Percentiles rank a stretch among this genome's conserved stretches.
Evolutionary conservation across 179 eudicot genomes (phyloP).

Genomic region (Patellifolia procumbens): DNA sequence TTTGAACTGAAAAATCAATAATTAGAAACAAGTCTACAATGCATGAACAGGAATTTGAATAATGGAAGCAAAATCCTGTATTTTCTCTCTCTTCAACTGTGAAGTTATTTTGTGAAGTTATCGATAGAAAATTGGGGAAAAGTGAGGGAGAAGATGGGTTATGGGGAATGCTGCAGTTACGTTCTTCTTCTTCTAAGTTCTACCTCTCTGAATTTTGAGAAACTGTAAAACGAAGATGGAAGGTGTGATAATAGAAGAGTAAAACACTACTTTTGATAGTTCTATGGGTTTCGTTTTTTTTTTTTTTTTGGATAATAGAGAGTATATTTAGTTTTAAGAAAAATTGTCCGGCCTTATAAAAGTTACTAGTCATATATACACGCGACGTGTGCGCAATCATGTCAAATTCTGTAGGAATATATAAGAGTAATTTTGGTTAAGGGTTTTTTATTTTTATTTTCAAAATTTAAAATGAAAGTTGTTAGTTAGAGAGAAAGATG

Average conservation of each 20-base stretch:
- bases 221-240: conserved; percentile 8
- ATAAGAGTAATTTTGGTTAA: too few relatives aligned
- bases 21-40: background rate
- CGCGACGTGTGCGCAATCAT: too few relatives aligned
- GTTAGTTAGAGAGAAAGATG: too few relatives aligned
- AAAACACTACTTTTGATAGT: background rate
- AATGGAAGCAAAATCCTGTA: background rate
- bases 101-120: background rate
- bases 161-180: background rate
- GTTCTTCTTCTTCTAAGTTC: background rate
- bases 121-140: background rate
- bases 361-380: too few relatives aligned
- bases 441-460: too few relatives aligned
- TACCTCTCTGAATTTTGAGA: background rate
- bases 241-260: background rate
- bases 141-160: background rate
- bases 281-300: background rate
- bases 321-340: too few relatives aligned
- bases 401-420: too few relatives aligned
- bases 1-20: background rate
- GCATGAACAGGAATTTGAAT: background rate
- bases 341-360: too few relatives aligned
- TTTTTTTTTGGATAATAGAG: too few relatives aligned
- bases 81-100: background rate
- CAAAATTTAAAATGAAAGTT: too few relatives aligned